A percentile compares a stretch with the other conserved stretches of the same genome.
Evolutionary conservation across 768 basidiomycete species (phyloP).

Genomic region (Lentinula raphanica): DNA sequence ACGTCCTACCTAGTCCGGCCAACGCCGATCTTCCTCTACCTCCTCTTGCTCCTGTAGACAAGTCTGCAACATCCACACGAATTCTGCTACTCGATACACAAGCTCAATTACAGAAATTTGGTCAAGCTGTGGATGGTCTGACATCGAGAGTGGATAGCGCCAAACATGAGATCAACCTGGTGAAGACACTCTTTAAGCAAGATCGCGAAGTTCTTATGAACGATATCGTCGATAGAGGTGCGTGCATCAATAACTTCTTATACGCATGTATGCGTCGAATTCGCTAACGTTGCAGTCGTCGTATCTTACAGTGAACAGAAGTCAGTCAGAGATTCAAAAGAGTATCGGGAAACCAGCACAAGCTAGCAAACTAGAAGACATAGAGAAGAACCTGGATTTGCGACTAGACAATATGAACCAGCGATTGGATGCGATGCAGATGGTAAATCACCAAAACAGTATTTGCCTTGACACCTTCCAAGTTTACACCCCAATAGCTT

Average conservation of each 20-base stretch:
- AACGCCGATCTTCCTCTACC: slow-evolving; percentile 23
- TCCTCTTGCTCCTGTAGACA: slow-evolving; percentile 54
- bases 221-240: slow-evolving; percentile 54
- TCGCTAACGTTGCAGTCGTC: not conserved
- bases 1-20: slow-evolving; percentile 15
- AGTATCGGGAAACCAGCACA: slow-evolving; percentile 57
- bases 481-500: slow-evolving; percentile 12
- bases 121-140: slow-evolving; percentile 49
- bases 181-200: slow-evolving; percentile 53
- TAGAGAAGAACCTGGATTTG: slow-evolving; percentile 36
- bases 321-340: slow-evolving; percentile 56
- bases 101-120: slow-evolving; percentile 63
- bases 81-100: slow-evolving; percentile 73
- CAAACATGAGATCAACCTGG: slow-evolving; percentile 45
- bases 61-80: slow-evolving; percentile 63
- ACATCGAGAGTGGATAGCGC: slow-evolving; percentile 45
- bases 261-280: slow-evolving; percentile 11
- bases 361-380: slow-evolving; percentile 28
- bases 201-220: slow-evolving; percentile 52
- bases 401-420: slow-evolving; percentile 46
- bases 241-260: slow-evolving; percentile 18
- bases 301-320: slow-evolving; percentile 48
- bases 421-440: slow-evolving; percentile 44
- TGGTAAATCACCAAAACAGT: slow-evolving; percentile 38
- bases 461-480: not conserved